Evolutionary conservation across 225 moss, liverwort and hornwort species (phyloP), one percentile per base, ranked within the genome.

Genomic region (Rhytidiadelphus loreus): DNA sequence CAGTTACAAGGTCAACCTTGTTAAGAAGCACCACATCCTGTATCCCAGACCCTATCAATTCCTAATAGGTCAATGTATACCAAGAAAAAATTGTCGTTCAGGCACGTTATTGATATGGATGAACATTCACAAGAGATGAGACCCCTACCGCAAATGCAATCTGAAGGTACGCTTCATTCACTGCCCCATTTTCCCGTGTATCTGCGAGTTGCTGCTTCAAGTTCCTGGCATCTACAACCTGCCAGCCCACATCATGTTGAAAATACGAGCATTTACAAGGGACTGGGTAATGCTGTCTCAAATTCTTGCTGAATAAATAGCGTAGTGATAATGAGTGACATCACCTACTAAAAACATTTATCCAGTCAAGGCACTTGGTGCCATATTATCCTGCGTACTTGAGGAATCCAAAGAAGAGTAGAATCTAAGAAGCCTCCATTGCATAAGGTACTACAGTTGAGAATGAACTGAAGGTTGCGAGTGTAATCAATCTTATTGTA

Each of bases 221-320:
- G 86, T 96, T 96, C 86, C 95, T 93, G 24, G 94, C 96, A 90
- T 96, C 96, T 88, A 95, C 96, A 88, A 96, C 96, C 96, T 96
- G 91, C 87, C 78, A 85, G 80, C n/a, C 87, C 86, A 83, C 69
- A 70, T 61, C 50, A 66, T 71, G 66, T 88, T 81, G 23, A 83
- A 86, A 80, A 75, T 44, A 29, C 28, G 35, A 86, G 79, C 76
- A 92, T 46, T 76, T 3, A 50, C 41, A 66, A 88, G 50, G 22
- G 62, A 56, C 59, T 61, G 64, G 11, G 76, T 55, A 43, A 83
- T 50, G 16, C 33, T 53, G 33, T 78, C 63, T 72, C 48, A 25
- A 46, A 44, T 46, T 69, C 69, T 65, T n/a, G 68, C 26, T 39
- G 66, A 66, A 52, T n/a, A 83, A 28, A 37, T 46, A 62, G 33